A percentile compares a stretch with the other conserved stretches of the same genome.
Conservation (phyloP, 2,329 filamentous ascomycete species). For the Neonectria faginata region DNA sequence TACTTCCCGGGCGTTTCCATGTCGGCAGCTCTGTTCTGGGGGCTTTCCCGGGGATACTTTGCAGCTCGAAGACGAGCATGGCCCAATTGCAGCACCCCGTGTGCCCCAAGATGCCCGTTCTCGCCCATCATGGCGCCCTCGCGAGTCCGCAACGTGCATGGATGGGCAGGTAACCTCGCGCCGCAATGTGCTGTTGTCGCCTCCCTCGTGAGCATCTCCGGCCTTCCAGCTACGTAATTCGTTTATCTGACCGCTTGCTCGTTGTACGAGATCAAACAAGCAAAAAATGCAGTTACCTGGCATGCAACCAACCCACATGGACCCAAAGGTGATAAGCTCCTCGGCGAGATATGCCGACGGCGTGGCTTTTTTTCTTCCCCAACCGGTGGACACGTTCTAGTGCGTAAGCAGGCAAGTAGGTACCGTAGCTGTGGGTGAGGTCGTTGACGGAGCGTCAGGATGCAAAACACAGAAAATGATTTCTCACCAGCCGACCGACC, state of each 20-base stretch:
- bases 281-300: conserved; percentile 15
- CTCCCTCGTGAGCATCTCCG: conserved; percentile 23
- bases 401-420: conserved; percentile 5
- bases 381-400: conserved; percentile 19
- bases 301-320: conserved; percentile 22
- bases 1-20: conserved; percentile 13
- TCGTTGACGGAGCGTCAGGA: not conserved
- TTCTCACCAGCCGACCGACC: not conserved
- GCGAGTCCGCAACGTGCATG: conserved; percentile 16
- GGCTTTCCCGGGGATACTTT: conserved; percentile 17
- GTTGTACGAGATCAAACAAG: conserved; percentile 22
- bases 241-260: conserved; percentile 41
- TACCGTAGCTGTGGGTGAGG: not conserved
- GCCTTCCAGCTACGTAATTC: conserved; percentile 36
- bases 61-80: conserved; percentile 8
- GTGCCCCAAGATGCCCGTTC: conserved; percentile 19
- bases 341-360: conserved; percentile 21
- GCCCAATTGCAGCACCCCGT: conserved; percentile 37
- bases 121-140: conserved; percentile 17
- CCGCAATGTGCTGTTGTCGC: conserved; percentile 29
- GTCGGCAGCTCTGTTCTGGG: conserved; percentile 19
- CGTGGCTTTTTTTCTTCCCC: conserved; percentile 24
- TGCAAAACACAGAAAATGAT: conserved; percentile 1
- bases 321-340: conserved; percentile 10
- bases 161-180: conserved; percentile 22